phyloP scores from a whole-genome alignment of 306 rosid species.

The apple (Malus domestica) region DNA sequence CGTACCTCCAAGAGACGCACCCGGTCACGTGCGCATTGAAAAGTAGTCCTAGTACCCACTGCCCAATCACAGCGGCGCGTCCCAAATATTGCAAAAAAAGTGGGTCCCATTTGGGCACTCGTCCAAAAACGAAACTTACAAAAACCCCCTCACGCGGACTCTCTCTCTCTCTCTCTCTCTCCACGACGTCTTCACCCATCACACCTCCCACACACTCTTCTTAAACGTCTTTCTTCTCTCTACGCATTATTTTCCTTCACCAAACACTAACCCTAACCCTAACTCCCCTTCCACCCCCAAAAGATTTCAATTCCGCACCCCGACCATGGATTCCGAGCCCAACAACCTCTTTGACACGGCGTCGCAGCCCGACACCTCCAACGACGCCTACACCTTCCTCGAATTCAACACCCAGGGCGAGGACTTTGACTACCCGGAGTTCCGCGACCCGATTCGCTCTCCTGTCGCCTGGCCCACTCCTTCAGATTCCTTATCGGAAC shows the following conservation, averaged over 20 bases:
- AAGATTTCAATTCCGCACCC: constrained; percentile 4
- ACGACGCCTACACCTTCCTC: constrained; percentile 96
- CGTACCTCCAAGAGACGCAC: neutral
- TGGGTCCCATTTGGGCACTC: neutral
- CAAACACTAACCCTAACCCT: constrained; percentile 67
- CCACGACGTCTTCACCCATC: neutral
- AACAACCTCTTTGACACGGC: constrained; percentile 83
- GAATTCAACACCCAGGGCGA: constrained; percentile 99
- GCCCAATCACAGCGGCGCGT: constrained; percentile 7
- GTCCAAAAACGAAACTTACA: neutral
- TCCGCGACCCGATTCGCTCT: constrained; percentile 89
- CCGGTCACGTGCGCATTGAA: neutral
- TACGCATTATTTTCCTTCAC: constrained; percentile 11
- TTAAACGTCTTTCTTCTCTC: constrained; percentile 11
- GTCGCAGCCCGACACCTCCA: constrained; percentile 90
- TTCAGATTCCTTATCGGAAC: constrained; percentile 73
- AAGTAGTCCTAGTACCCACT: neutral
- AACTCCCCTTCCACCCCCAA: constrained; percentile 20
- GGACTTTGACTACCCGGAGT: constrained; percentile 93
- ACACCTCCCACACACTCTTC: constrained; percentile 14
- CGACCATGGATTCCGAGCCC: constrained; percentile 77
- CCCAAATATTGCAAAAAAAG: neutral
- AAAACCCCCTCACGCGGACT: neutral
- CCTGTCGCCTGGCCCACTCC: constrained; percentile 94
- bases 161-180: neutral